A percentile compares a stretch with the other conserved stretches of the same genome.
Conservation (phyloP, 768 basidiomycete species). For the Lactifluus echinatus region DNA sequence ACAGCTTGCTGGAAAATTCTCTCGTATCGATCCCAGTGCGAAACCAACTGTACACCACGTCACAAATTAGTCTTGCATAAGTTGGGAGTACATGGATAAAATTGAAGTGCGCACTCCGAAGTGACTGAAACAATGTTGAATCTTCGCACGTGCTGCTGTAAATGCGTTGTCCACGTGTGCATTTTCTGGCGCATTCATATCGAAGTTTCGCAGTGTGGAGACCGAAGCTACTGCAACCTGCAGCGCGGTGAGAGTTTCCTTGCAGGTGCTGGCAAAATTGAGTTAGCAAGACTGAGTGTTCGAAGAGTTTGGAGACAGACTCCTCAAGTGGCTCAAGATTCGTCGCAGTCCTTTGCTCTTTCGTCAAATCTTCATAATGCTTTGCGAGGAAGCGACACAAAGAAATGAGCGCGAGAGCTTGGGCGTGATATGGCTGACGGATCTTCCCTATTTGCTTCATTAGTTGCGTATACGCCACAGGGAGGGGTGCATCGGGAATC, state of each 20-base stretch:
- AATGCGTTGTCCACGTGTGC: background rate
- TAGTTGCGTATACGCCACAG: constrained; percentile 7
- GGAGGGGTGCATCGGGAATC: constrained; percentile 17
- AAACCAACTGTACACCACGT: background rate
- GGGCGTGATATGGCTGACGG: constrained; percentile 14
- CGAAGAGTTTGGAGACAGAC: background rate
- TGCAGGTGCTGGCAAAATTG: constrained; percentile 1
- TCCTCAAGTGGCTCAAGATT: constrained; percentile 14
- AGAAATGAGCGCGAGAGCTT: constrained; percentile 13
- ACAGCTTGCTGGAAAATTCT: constrained; percentile 10
- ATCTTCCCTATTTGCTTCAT: constrained; percentile 15
- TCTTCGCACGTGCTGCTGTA: constrained; percentile 1
- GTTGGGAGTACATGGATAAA: background rate
- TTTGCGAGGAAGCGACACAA: constrained; percentile 15
- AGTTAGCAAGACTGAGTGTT: background rate
- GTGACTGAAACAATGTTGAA: constrained; percentile 7
- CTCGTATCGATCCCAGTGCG: constrained; percentile 12
- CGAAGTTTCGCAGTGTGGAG: background rate
- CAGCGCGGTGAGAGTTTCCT: constrained; percentile 3
- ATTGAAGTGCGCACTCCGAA: constrained; percentile 5
- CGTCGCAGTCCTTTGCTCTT: constrained; percentile 7
- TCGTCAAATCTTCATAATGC: constrained; percentile 12
- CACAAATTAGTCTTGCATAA: background rate
- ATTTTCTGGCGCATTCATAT: constrained; percentile 10
- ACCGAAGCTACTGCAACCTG: constrained; percentile 3